Evolutionary conservation across 768 basidiomycete genomes (phyloP).

Genomic region (Suillus subaureus): DNA sequence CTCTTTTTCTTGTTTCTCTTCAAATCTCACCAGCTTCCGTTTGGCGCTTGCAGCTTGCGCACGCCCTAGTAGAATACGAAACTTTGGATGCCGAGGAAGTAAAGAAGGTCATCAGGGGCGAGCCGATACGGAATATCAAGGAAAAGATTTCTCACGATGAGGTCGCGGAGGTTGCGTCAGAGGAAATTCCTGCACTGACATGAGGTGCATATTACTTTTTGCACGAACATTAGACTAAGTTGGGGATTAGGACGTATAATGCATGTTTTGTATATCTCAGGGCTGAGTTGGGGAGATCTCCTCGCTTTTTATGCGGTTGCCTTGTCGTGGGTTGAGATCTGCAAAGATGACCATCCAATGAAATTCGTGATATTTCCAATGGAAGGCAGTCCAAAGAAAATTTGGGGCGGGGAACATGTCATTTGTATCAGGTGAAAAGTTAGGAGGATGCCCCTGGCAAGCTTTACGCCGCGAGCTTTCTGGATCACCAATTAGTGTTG

Average conservation of each 20-base stretch:
- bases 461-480: background rate
- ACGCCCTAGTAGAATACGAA: slow-evolving; percentile 93
- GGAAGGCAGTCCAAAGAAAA: background rate
- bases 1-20: background rate
- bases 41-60: slow-evolving; percentile 63
- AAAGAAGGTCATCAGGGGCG: slow-evolving; percentile 79
- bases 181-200: slow-evolving; percentile 15
- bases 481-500: background rate
- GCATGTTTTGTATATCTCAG: slow-evolving; percentile 15
- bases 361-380: background rate
- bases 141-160: slow-evolving; percentile 64
- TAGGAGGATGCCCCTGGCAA: background rate
- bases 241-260: slow-evolving; percentile 17
- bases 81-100: slow-evolving; percentile 90
- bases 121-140: slow-evolving; percentile 70
- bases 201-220: slow-evolving; percentile 14
- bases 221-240: slow-evolving; percentile 11
- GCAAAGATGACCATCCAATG: background rate
- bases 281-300: background rate
- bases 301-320: background rate
- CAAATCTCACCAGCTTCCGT: slow-evolving; percentile 3
- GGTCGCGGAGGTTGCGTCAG: slow-evolving; percentile 4
- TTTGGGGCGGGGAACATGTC: background rate
- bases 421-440: background rate
- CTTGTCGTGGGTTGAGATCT: background rate